Percentiles rank a stretch among this genome's conserved stretches.
These are phyloP conservation scores for Ceratocystis alfenasii DNA, from an alignment of 2,329 filamentous ascomycete species.

Conservation along the genomic window DNA sequence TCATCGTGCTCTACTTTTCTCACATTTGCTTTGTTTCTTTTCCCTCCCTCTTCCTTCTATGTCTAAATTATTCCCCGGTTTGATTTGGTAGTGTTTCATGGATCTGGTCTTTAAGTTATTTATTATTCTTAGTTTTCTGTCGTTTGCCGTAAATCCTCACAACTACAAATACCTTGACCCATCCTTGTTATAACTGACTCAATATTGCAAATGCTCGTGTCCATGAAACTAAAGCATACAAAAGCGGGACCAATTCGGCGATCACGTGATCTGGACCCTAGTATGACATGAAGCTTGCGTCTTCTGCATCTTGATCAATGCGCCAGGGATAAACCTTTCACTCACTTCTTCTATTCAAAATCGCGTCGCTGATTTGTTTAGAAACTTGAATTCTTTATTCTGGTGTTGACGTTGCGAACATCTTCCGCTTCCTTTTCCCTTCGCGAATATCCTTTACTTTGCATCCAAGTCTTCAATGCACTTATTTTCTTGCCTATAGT, in stretches of 20 bases:
- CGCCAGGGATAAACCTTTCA: slow-evolving; percentile 1
- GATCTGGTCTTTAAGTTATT: neutral
- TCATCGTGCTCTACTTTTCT: neutral
- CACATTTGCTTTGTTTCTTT: neutral
- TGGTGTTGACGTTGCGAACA: too few relatives aligned
- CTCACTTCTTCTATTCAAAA: neutral
- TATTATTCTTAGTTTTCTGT: neutral
- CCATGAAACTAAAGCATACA: neutral
- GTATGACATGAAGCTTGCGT: neutral
- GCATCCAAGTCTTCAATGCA: neutral
- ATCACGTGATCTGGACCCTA: slow-evolving; percentile 6
- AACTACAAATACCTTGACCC: neutral
- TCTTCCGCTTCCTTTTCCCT: too few relatives aligned
- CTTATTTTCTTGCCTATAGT: neutral
- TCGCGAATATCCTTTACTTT: neutral
- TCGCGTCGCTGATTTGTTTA: neutral
- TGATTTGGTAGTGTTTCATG: neutral
- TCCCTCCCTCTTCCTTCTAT: neutral
- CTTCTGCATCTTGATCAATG: neutral
- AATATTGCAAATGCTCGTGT: neutral
- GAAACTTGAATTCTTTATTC: too few relatives aligned
- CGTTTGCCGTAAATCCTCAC: neutral
- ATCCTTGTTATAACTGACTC: neutral
- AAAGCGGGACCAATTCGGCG: neutral
- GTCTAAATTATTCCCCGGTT: neutral